Evolutionary conservation across 371 early-diverging fungal genomes (phyloP).

Genomic region (Rhizopus microsporus): DNA sequence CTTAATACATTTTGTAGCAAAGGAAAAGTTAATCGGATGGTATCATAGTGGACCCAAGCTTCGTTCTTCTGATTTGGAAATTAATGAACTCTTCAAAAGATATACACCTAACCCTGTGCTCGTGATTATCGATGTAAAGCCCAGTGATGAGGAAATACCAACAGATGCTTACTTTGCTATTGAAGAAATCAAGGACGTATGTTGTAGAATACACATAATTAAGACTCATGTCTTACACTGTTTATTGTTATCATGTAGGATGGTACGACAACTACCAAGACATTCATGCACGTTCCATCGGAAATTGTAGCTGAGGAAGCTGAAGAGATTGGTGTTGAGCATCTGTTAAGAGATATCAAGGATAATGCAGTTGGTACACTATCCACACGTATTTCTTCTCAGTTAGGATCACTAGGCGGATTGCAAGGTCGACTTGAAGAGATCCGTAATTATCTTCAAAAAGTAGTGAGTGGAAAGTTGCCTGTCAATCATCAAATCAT

Average conservation of each 20-base stretch:
- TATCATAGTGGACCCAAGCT: constrained; percentile 99
- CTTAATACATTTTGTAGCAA: constrained; percentile 58
- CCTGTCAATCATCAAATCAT: constrained; percentile 96
- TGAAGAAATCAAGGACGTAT: constrained; percentile 89
- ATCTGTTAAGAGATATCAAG: constrained; percentile 97
- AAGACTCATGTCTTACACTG: background rate
- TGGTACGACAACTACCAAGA: constrained; percentile 91
- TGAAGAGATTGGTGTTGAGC: constrained; percentile 99
- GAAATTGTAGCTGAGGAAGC: constrained; percentile 99
- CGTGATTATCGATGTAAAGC: constrained; percentile 94
- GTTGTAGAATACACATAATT: constrained; percentile 9
- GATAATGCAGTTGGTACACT: constrained; percentile 95
- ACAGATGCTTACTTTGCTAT: constrained; percentile 96
- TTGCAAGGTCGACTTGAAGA: constrained; percentile 83
- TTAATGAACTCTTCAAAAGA: constrained; percentile 96
- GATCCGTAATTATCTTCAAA: constrained; percentile 82
- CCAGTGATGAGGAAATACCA: constrained; percentile 89
- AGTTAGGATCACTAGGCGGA: constrained; percentile 88
- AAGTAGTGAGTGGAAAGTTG: constrained; percentile 82
- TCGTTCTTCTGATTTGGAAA: constrained; percentile 96
- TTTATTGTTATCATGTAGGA: constrained; percentile 65
- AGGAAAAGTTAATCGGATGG: constrained; percentile 99
- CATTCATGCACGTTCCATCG: constrained; percentile 95
- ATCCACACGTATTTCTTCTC: constrained; percentile 85
- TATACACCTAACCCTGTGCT: constrained; percentile 95